Evolutionary conservation across 2,329 filamentous ascomycete species (phyloP).

Genomic region (Alternaria infectoria): DNA sequence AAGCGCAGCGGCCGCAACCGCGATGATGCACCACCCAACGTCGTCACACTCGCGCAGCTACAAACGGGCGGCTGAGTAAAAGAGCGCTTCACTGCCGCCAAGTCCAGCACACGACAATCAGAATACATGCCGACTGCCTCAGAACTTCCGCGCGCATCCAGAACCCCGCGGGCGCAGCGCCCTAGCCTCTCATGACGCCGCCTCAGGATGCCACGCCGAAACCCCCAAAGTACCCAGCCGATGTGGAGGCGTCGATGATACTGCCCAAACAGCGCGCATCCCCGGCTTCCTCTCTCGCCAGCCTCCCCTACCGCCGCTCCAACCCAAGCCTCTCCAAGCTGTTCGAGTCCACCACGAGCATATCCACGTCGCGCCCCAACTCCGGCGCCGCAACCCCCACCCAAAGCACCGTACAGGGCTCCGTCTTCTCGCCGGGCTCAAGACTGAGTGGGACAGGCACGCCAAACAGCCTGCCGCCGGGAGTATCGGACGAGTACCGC

Average conservation of each 20-base stretch:
- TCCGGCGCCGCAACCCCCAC: slow-evolving; percentile 54
- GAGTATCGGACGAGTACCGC: slow-evolving; percentile 60
- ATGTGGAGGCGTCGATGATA: slow-evolving; percentile 66
- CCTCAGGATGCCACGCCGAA: slow-evolving; percentile 48
- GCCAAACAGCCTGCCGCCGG: slow-evolving; percentile 49
- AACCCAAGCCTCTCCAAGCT: slow-evolving; percentile 60
- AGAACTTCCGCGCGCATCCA: slow-evolving; percentile 36
- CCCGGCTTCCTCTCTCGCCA: slow-evolving; percentile 66
- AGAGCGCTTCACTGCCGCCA: slow-evolving; percentile 6
- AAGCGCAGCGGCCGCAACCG: slow-evolving; percentile 41
- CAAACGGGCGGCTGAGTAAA: slow-evolving; percentile 13
- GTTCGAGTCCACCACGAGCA: slow-evolving; percentile 58
- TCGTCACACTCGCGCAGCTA: slow-evolving; percentile 25
- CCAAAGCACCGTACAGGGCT: slow-evolving; percentile 42
- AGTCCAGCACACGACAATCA: slow-evolving; percentile 7
- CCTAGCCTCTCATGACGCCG: slow-evolving; percentile 50
- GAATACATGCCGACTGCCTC: slow-evolving; percentile 45
- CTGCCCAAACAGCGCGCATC: slow-evolving; percentile 66
- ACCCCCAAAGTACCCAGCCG: slow-evolving; percentile 57
- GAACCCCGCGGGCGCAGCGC: slow-evolving; percentile 43
- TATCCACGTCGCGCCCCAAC: slow-evolving; percentile 50
- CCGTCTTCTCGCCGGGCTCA: slow-evolving; percentile 54
- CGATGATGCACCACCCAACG: slow-evolving; percentile 18
- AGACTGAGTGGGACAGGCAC: slow-evolving; percentile 46
- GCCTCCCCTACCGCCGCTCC: slow-evolving; percentile 61